phyloP scores from a whole-genome alignment of 2,329 filamentous ascomycete species.

The Penicillium sp. region DNA sequence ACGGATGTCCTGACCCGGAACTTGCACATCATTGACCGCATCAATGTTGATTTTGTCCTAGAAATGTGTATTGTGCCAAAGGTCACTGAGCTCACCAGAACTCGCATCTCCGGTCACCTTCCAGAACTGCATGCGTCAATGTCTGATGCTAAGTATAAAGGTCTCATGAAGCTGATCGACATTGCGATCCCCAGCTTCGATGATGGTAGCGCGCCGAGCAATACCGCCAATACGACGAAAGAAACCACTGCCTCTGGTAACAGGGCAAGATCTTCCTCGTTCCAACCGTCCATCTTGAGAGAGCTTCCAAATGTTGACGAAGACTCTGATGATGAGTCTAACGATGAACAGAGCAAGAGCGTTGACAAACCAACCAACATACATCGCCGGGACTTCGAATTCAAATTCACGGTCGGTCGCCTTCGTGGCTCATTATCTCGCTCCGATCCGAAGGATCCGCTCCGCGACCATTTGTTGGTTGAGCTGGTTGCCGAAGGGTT shows the following conservation, averaged over 20 bases:
- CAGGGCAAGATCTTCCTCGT: slow-evolving; percentile 58
- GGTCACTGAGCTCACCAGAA: slow-evolving; percentile 81
- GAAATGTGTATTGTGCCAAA: slow-evolving; percentile 96
- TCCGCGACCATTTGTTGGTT: slow-evolving; percentile 72
- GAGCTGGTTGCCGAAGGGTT: slow-evolving; percentile 88
- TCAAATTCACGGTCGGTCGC: slow-evolving; percentile 91
- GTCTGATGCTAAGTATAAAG: slow-evolving; percentile 95
- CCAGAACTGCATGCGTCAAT: slow-evolving; percentile 85
- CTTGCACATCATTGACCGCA: slow-evolving; percentile 86
- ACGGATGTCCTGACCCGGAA: slow-evolving; percentile 59
- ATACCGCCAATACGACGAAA: slow-evolving; percentile 22
- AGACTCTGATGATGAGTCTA: too few relatives aligned
- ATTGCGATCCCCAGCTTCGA: slow-evolving; percentile 67
- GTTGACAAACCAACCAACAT: slow-evolving; percentile 54
- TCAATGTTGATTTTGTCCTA: slow-evolving; percentile 95
- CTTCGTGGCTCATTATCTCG: slow-evolving; percentile 86
- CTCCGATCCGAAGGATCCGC: slow-evolving; percentile 67
- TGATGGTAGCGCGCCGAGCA: too few relatives aligned
- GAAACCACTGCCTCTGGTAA: slow-evolving; percentile 24
- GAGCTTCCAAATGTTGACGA: slow-evolving; percentile 72
- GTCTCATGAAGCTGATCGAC: slow-evolving; percentile 88
- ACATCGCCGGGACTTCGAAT: slow-evolving; percentile 85
- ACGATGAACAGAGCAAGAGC: slow-evolving; percentile 45
- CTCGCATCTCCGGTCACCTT: slow-evolving; percentile 81
- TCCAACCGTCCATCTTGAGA: slow-evolving; percentile 62